phyloP scores from a whole-genome alignment of 805 yeast genomes.

The Wickerhamomyces mucosus region DNA sequence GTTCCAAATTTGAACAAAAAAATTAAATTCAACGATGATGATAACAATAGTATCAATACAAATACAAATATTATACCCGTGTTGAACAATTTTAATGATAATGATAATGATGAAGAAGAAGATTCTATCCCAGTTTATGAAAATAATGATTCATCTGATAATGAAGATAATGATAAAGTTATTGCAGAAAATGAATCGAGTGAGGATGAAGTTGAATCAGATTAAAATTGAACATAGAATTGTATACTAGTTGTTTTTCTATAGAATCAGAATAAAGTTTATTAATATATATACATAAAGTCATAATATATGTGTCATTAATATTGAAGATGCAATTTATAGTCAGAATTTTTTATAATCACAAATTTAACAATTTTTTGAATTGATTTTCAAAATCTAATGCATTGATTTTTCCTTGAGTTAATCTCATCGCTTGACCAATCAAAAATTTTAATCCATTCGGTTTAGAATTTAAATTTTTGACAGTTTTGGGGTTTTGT shows the following conservation, averaged over 20 bases:
- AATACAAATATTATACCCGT: conserved; percentile 9
- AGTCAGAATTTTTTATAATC: conserved; percentile 1
- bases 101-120: conserved; percentile 13
- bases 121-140: conserved; percentile 12
- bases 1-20: conserved; percentile 24
- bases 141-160: conserved; percentile 13
- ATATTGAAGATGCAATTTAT: neutral
- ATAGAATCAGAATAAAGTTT: neutral
- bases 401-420: conserved; percentile 49
- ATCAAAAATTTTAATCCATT: conserved; percentile 67
- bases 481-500: conserved; percentile 42
- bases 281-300: conserved; percentile 1
- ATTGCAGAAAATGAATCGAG: conserved; percentile 20
- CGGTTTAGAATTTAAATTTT: conserved; percentile 42
- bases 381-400: conserved; percentile 25
- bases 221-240: no score
- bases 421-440: conserved; percentile 75
- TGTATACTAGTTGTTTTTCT: neutral
- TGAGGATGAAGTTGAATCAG: conserved; percentile 19
- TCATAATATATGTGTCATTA: neutral
- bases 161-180: conserved; percentile 15
- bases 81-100: conserved; percentile 4
- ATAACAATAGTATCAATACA: conserved; percentile 21
- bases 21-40: conserved; percentile 43
- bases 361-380: conserved; percentile 16